Evolutionary conservation across 768 basidiomycete species (phyloP).

Genomic region (Pulveroboletus sp.): DNA sequence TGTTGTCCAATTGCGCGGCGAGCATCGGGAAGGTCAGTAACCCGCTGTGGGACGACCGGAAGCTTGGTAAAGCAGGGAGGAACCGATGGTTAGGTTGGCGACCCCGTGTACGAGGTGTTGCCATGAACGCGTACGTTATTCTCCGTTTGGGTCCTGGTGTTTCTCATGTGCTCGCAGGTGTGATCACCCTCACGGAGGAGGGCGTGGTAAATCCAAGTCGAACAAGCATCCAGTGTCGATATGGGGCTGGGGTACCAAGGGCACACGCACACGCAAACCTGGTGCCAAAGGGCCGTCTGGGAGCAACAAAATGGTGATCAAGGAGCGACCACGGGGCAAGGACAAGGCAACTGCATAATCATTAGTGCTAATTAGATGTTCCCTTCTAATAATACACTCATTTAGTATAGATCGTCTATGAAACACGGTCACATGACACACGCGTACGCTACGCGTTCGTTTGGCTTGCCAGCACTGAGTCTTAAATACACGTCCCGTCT

Average conservation of each 20-base stretch:
- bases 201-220: conserved; percentile 96
- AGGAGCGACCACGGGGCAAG: conserved; percentile 77
- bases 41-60: conserved; percentile 79
- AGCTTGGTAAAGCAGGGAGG: conserved; percentile 90
- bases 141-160: not conserved
- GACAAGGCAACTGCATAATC: conserved; percentile 33
- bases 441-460: conserved; percentile 31
- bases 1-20: conserved; percentile 78
- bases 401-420: no score
- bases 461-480: conserved; percentile 15
- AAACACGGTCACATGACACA: conserved; percentile 26
- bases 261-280: conserved; percentile 88
- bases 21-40: conserved; percentile 94
- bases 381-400: not conserved
- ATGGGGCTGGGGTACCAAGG: conserved; percentile 93
- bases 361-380: not conserved
- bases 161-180: conserved; percentile 41
- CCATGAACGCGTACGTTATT: conserved; percentile 84
- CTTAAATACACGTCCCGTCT: not conserved
- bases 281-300: conserved; percentile 89
- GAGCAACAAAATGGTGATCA: conserved; percentile 87
- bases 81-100: conserved; percentile 82
- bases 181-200: conserved; percentile 96
- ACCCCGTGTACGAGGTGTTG: conserved; percentile 89
- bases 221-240: conserved; percentile 91